phyloP scores from a whole-genome alignment of 805 yeast genomes.

The Barnettozyma wickerhamii region DNA sequence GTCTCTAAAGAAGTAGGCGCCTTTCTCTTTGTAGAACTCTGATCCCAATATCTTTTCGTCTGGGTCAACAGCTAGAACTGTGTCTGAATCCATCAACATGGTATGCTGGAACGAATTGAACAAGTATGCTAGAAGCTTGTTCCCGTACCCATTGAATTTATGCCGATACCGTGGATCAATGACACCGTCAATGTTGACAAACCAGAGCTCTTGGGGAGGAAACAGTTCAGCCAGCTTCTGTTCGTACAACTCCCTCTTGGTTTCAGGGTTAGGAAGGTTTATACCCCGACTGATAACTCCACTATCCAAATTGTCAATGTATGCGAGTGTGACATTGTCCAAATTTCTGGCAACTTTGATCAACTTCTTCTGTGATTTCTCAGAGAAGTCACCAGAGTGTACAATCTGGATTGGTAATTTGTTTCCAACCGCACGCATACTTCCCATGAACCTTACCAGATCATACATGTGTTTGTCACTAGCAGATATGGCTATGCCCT shows the following conservation, averaged over 20 bases:
- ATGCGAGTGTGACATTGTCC: slow-evolving; percentile 9
- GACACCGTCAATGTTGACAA: slow-evolving; percentile 29
- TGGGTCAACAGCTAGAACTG: slow-evolving; percentile 38
- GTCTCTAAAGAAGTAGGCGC: slow-evolving; percentile 44
- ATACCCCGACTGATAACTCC: slow-evolving; percentile 6
- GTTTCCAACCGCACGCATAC: slow-evolving; percentile 33
- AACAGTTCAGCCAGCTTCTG: slow-evolving; percentile 15
- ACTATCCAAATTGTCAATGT: slow-evolving; percentile 8
- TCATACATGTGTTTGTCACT: slow-evolving; percentile 26
- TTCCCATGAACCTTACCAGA: slow-evolving; percentile 33
- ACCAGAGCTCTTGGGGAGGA: slow-evolving; percentile 37
- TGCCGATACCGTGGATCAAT: slow-evolving; percentile 16
- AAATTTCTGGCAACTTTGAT: slow-evolving; percentile 29
- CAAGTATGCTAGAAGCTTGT: slow-evolving; percentile 43
- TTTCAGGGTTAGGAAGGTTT: background rate
- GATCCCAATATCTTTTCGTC: slow-evolving; percentile 31
- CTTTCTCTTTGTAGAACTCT: slow-evolving; percentile 29
- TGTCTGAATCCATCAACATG: slow-evolving; percentile 48
- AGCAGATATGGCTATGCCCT: slow-evolving; percentile 31
- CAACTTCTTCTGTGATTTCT: slow-evolving; percentile 28
- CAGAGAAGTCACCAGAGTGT: slow-evolving; percentile 31
- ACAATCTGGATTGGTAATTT: slow-evolving; percentile 37
- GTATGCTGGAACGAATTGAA: slow-evolving; percentile 47
- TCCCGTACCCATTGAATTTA: slow-evolving; percentile 36
- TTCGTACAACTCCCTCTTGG: background rate